These are phyloP conservation scores for Alternaria longipes DNA, from an alignment of 2,329 filamentous ascomycete genomes.

Conservation along the genomic window DNA sequence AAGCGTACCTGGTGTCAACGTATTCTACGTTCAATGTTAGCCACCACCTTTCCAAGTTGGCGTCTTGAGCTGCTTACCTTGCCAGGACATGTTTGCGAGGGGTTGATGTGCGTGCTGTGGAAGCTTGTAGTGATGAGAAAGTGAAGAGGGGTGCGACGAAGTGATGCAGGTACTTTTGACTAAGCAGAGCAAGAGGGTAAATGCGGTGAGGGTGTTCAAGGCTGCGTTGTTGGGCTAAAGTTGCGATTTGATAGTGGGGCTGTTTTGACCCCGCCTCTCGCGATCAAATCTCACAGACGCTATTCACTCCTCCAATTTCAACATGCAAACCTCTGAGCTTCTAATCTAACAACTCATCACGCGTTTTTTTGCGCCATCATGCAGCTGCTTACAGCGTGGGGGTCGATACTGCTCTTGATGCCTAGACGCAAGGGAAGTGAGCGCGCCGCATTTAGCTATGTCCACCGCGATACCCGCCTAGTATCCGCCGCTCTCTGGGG, in stretches of 20 bases:
- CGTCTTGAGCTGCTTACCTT: constrained; percentile 45
- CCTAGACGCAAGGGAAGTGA: constrained; percentile 6
- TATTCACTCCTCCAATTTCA: constrained; percentile 10
- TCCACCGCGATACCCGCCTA: constrained; percentile 20
- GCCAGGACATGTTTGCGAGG: constrained; percentile 54
- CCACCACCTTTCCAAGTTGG: constrained; percentile 16
- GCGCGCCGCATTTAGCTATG: constrained; percentile 7
- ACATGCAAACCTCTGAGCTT: not conserved
- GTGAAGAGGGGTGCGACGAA: constrained; percentile 23
- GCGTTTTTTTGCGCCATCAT: constrained; percentile 41
- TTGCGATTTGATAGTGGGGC: constrained; percentile 30
- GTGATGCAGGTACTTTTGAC: constrained; percentile 35
- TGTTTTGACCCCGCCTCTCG: constrained; percentile 22
- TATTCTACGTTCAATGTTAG: constrained; percentile 49
- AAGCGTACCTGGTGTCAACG: constrained; percentile 52
- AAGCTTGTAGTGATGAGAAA: constrained; percentile 30
- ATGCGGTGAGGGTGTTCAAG: constrained; percentile 37
- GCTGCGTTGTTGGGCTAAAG: constrained; percentile 27
- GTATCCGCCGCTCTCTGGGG: constrained; percentile 14
- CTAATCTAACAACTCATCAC: constrained; percentile 4
- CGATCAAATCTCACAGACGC: constrained; percentile 12
- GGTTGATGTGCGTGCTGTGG: constrained; percentile 36
- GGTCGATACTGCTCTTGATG: constrained; percentile 10
- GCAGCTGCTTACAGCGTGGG: constrained; percentile 25
- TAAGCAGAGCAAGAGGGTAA: constrained; percentile 32